Evolutionary conservation across 495 filamentous ascomycete genomes (phyloP).

Genomic region (Penicillium salamii): DNA sequence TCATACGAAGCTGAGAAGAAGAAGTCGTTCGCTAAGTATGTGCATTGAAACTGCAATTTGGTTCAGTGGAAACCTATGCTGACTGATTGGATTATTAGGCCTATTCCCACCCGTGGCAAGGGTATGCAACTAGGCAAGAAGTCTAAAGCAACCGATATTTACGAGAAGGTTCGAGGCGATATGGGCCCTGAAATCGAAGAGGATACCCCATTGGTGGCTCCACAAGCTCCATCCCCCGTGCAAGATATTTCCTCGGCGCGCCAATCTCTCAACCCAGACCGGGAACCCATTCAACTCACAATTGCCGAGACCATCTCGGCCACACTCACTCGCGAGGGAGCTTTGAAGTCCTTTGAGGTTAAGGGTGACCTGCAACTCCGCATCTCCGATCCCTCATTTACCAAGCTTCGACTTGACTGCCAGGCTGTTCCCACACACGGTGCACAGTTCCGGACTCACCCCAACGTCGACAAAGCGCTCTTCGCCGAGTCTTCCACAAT

Average conservation of each 20-base stretch:
- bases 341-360: conserved; percentile 76
- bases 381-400: conserved; percentile 81
- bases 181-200: conserved; percentile 77
- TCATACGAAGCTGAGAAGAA: conserved; percentile 96
- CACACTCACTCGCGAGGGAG: conserved; percentile 80
- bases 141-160: conserved; percentile 93
- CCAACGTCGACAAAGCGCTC: conserved; percentile 83
- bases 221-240: conserved; percentile 49
- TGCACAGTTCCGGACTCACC: conserved; percentile 87
- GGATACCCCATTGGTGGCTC: conserved; percentile 70
- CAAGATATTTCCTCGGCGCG: conserved; percentile 60
- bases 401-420: conserved; percentile 82
- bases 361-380: conserved; percentile 88
- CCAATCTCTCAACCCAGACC: conserved; percentile 62
- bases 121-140: conserved; percentile 99
- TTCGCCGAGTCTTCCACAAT: conserved; percentile 78
- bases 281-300: conserved; percentile 80
- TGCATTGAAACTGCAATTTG: not conserved
- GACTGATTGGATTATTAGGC: conserved; percentile 34
- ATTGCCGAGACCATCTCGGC: conserved; percentile 85
- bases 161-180: conserved; percentile 89
- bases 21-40: conserved; percentile 72
- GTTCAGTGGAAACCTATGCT: not conserved
- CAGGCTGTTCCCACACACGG: conserved; percentile 69
- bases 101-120: conserved; percentile 77